A percentile compares a stretch with the other conserved stretches of the same genome.
Conservation (phyloP, 495 filamentous ascomycete genomes). For the Astrothelium subdiscretum region DNA sequence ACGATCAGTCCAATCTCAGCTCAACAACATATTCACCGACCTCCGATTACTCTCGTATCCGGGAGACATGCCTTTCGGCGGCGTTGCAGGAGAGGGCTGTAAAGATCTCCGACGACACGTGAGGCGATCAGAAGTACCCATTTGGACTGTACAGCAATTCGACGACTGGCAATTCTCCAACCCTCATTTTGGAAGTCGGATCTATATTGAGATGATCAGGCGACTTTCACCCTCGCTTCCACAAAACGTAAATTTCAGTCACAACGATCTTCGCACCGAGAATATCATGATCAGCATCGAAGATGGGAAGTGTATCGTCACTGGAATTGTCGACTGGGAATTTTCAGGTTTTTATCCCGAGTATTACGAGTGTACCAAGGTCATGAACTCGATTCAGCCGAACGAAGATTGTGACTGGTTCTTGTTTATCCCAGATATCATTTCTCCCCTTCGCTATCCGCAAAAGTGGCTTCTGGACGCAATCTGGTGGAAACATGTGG, state of each 20-base stretch:
- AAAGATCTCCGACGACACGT: neutral
- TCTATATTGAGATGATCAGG: neutral
- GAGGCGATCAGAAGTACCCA: neutral
- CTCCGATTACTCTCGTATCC: neutral
- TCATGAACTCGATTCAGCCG: neutral
- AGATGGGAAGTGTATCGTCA: neutral
- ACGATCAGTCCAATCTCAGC: neutral
- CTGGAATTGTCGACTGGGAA: neutral
- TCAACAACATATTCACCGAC: neutral
- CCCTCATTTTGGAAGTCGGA: neutral
- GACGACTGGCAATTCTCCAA: neutral
- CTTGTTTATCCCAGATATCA: neutral
- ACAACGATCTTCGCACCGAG: neutral
- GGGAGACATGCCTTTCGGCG: neutral
- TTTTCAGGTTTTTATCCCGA: neutral
- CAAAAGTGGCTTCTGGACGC: neutral
- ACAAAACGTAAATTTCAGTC: neutral
- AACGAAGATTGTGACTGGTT: neutral
- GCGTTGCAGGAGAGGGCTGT: neutral
- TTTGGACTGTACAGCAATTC: neutral
- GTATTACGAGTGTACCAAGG: neutral
- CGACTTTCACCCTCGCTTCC: neutral
- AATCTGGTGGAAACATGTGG: neutral
- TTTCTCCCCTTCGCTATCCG: neutral
- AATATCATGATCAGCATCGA: neutral